Conservation (phyloP, 2,329 filamentous ascomycete species). For the Fusarium fujikuroi region DNA sequence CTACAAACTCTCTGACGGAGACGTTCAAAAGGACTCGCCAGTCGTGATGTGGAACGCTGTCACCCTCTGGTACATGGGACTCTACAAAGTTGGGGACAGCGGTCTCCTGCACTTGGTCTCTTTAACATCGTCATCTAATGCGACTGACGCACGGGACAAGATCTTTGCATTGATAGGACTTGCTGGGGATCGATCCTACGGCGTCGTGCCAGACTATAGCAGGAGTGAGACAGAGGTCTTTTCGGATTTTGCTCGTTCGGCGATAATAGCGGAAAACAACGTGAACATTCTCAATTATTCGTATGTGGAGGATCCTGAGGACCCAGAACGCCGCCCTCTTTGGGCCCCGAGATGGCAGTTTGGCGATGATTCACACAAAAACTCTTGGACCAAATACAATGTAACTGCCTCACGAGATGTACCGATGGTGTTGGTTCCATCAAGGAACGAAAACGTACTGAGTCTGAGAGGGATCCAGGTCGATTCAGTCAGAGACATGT, state of each 20-base stretch:
- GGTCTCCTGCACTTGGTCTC: neutral
- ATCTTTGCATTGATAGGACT: neutral
- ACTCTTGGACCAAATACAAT: accelerated
- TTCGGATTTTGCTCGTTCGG: accelerated
- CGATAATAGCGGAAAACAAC: accelerated
- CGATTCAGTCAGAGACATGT: neutral
- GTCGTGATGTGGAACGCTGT: neutral
- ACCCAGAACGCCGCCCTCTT: neutral
- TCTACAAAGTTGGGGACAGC: accelerated
- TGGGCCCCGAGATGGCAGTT: neutral
- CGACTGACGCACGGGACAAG: neutral
- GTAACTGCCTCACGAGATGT: neutral
- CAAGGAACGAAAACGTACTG: accelerated
- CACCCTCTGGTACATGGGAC: accelerated
- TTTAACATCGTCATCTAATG: accelerated
- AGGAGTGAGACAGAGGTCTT: neutral
- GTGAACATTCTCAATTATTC: neutral
- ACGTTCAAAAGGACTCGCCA: neutral
- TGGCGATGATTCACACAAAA: accelerated
- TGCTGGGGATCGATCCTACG: neutral
- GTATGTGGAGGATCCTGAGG: neutral
- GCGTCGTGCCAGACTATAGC: neutral
- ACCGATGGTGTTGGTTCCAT: too few species aligned
- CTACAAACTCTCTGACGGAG: neutral
- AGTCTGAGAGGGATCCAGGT: neutral